These are phyloP conservation scores for Diaporthe vexans DNA, from an alignment of 2,329 filamentous ascomycete species.

Conservation along the genomic window DNA sequence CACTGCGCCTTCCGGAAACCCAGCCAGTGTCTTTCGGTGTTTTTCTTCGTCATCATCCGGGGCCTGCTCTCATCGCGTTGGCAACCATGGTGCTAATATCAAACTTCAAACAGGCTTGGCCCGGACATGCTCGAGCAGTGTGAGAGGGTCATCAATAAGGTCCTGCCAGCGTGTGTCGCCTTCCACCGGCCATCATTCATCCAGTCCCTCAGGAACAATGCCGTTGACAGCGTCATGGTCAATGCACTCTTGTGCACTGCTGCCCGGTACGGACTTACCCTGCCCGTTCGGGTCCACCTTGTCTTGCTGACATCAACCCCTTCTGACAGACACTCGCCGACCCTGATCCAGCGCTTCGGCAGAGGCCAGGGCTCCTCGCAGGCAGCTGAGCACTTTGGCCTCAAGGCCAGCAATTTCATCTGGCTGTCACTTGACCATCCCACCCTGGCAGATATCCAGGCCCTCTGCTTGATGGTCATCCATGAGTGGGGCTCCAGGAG, in stretches of 20 bases:
- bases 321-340: slow-evolving; percentile 64
- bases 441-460: slow-evolving; percentile 72
- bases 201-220: slow-evolving; percentile 70
- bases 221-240: slow-evolving; percentile 68
- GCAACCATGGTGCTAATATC: slow-evolving; percentile 26
- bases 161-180: slow-evolving; percentile 72
- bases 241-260: slow-evolving; percentile 71
- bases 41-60: not conserved
- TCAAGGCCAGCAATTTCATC: slow-evolving; percentile 69
- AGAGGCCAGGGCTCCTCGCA: slow-evolving; percentile 61
- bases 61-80: not conserved
- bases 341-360: slow-evolving; percentile 71
- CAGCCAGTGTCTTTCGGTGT: not conserved
- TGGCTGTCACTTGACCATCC: slow-evolving; percentile 72
- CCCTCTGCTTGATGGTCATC: slow-evolving; percentile 71
- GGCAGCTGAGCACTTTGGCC: slow-evolving; percentile 71
- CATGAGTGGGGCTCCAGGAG: slow-evolving; percentile 75
- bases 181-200: slow-evolving; percentile 75
- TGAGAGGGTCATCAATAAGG: slow-evolving; percentile 72
- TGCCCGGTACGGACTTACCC: slow-evolving; percentile 65
- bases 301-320: slow-evolving; percentile 22
- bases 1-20: not conserved
- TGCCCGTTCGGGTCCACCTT: not conserved
- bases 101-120: slow-evolving; percentile 57
- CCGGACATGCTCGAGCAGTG: slow-evolving; percentile 71